Percentiles rank a stretch among this genome's conserved stretches.
These are phyloP conservation scores for Bauhinia variegata DNA, from an alignment of 306 rosid genomes.

Conservation along the genomic window DNA sequence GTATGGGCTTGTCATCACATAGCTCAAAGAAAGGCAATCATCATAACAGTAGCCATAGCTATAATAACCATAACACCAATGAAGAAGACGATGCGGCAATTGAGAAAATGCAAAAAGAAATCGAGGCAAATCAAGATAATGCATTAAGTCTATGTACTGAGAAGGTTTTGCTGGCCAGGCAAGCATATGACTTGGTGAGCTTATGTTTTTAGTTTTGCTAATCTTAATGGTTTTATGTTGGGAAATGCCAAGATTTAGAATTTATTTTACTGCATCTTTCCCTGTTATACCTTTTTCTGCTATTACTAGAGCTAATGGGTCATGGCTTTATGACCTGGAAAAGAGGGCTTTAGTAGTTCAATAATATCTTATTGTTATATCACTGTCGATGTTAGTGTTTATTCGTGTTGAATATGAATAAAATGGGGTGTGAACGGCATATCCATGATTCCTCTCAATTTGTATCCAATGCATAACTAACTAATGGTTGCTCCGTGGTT, in stretches of 20 bases:
- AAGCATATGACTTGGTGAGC: constrained; percentile 90
- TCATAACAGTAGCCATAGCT: constrained; percentile 31
- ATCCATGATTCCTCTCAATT: too few species aligned
- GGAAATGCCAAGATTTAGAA: background rate
- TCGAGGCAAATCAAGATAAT: constrained; percentile 76
- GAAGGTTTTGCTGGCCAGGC: constrained; percentile 91
- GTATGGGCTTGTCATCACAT: constrained; percentile 86
- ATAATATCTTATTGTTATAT: too few species aligned
- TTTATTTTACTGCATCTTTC: background rate
- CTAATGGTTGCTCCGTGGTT: background rate
- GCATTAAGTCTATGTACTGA: constrained; percentile 94
- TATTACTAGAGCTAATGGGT: background rate
- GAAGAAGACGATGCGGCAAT: constrained; percentile 70
- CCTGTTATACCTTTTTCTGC: background rate
- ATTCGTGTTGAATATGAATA: too few species aligned
- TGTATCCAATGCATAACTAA: too few species aligned
- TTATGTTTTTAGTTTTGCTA: background rate
- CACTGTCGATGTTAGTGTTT: too few species aligned
- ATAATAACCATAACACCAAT: constrained; percentile 38
- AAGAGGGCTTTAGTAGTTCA: background rate
- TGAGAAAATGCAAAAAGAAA: constrained; percentile 79
- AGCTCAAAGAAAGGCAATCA: constrained; percentile 71
- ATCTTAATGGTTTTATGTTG: background rate
- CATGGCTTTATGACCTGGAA: constrained; percentile 5
- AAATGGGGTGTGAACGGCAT: too few species aligned